Percentiles rank a stretch among this genome's conserved stretches.
Conservation (phyloP, 371 early-diverging fungal species). For the Dichotomocladium elegans region DNA sequence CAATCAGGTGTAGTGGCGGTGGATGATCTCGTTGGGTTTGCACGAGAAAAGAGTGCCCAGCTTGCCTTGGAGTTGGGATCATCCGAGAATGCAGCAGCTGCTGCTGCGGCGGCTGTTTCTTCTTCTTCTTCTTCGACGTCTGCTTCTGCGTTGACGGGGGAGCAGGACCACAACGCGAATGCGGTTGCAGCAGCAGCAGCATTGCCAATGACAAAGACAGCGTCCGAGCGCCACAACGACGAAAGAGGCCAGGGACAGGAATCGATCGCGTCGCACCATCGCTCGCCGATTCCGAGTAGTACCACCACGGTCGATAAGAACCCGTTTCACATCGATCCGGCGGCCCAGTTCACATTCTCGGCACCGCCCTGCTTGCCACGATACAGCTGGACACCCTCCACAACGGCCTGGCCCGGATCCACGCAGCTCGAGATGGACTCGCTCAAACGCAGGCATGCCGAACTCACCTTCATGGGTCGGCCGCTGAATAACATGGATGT, state of each 20-base stretch:
- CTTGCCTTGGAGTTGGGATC: slow-evolving; percentile 30
- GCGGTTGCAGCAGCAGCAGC: slow-evolving; percentile 6
- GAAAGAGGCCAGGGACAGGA: not conserved
- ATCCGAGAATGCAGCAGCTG: slow-evolving; percentile 15
- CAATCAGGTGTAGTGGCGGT: slow-evolving; percentile 48
- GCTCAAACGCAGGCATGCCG: slow-evolving; percentile 26
- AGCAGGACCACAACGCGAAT: slow-evolving; percentile 10
- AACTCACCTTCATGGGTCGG: slow-evolving; percentile 41
- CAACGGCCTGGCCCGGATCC: slow-evolving; percentile 9
- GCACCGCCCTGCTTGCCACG: slow-evolving; percentile 2
- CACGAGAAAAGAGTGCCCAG: slow-evolving; percentile 45
- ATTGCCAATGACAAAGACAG: slow-evolving; percentile 1
- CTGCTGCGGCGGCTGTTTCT: not conserved
- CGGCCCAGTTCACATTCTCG: slow-evolving; percentile 43
- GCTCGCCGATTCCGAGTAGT: too few relatives aligned
- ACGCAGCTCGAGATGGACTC: slow-evolving; percentile 14
- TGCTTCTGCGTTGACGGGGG: too few relatives aligned
- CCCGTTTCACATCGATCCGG: slow-evolving; percentile 44
- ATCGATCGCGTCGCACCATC: too few relatives aligned
- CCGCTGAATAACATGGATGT: slow-evolving; percentile 18
- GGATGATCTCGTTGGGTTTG: slow-evolving; percentile 53
- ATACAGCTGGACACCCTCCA: not conserved
- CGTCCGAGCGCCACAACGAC: not conserved
- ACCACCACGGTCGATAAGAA: slow-evolving; percentile 2
- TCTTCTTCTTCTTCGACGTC: not conserved